These are phyloP conservation scores for Globisporangium mamillatum DNA, from an alignment of 352 stramenopile genomes.

Conservation along the genomic window DNA sequence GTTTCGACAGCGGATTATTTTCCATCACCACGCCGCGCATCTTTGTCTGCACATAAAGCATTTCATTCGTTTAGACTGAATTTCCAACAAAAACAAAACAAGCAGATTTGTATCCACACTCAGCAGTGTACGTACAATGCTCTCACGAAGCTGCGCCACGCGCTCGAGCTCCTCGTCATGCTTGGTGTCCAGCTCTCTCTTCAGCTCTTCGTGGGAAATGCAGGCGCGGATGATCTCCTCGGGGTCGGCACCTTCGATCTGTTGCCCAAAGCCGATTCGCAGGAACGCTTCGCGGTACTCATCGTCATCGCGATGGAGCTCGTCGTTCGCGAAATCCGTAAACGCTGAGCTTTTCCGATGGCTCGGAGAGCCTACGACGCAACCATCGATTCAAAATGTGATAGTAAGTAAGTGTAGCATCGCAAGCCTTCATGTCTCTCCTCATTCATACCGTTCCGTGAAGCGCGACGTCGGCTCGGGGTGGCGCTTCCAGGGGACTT, in stretches of 20 bases:
- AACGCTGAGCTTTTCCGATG: conserved; percentile 3
- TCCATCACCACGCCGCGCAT: conserved; percentile 46
- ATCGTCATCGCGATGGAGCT: conserved; percentile 29
- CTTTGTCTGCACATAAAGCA: conserved; percentile 27
- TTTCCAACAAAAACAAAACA: background rate
- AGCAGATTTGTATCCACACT: background rate
- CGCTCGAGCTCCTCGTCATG: conserved; percentile 59
- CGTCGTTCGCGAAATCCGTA: background rate
- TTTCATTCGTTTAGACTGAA: background rate
- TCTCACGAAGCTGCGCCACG: conserved; percentile 43
- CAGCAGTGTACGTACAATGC: conserved; percentile 49
- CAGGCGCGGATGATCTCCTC: conserved; percentile 70
- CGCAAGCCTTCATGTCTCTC: background rate
- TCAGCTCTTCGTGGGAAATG: conserved; percentile 64
- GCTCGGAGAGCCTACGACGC: conserved; percentile 6
- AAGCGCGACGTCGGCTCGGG: background rate
- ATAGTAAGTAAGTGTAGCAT: background rate
- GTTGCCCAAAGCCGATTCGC: conserved; percentile 61
- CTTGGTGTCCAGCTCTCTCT: conserved; percentile 61
- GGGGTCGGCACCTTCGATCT: conserved; percentile 50
- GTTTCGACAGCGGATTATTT: conserved; percentile 56
- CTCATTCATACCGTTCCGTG: conserved; percentile 5
- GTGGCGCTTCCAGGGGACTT: background rate
- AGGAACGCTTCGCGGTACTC: conserved; percentile 59
- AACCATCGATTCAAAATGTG: background rate